phyloP scores from a whole-genome alignment of 805 yeast species.

The Pichia occidentalis region DNA sequence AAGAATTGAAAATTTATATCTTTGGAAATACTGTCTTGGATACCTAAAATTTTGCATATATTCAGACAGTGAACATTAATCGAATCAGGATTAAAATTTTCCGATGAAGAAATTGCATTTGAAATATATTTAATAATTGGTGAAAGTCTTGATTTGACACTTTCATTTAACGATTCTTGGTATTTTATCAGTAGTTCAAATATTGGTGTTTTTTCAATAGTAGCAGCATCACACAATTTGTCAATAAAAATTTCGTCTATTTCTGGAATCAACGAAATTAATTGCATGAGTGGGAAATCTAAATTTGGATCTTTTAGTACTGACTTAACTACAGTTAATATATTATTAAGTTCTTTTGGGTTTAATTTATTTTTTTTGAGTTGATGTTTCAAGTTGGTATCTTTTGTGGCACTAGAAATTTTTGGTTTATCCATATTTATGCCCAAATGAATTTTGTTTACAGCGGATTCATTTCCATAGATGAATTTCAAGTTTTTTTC shows the following conservation, averaged over 20 bases:
- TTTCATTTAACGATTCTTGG: constrained; percentile 6
- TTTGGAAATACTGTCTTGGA: neutral
- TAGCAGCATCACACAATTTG: constrained; percentile 1
- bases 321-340: neutral
- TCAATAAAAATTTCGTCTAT: constrained; percentile 2
- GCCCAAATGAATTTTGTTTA: too few relatives aligned
- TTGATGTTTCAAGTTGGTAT: neutral
- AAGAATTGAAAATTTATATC: constrained; percentile 4
- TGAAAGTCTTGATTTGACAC: neutral
- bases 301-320: constrained; percentile 1
- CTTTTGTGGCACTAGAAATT: too few relatives aligned
- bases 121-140: constrained; percentile 6
- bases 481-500: constrained; percentile 5
- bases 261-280: constrained; percentile 6
- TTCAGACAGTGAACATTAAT: constrained; percentile 8
- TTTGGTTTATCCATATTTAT: too few relatives aligned
- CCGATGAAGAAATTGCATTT: too few relatives aligned
- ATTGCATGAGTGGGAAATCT: constrained; percentile 1
- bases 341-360: neutral
- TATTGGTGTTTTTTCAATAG: neutral
- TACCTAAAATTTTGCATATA: constrained; percentile 1
- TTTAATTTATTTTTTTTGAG: neutral
- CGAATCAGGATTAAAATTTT: too few relatives aligned
- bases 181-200: constrained; percentile 7
- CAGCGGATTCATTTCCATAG: too few relatives aligned